A percentile compares a stretch with the other conserved stretches of the same genome.
These are phyloP conservation scores for Fagopyrum esculentum DNA, from an alignment of 148 eudicot genomes.

Conservation along the genomic window DNA sequence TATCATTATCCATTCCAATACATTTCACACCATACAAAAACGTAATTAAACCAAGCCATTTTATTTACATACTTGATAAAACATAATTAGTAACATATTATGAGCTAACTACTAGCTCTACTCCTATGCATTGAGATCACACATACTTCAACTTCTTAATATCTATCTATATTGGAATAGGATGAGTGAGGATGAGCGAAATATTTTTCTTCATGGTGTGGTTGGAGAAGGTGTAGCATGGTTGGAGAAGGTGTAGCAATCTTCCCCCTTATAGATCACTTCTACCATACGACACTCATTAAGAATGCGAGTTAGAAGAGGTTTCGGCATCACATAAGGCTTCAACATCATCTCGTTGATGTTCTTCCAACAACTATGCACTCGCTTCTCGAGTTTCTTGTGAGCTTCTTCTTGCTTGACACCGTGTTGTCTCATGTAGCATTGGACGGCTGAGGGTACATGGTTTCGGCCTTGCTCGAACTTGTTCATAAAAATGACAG, in stretches of 20 bases:
- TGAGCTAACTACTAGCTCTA: too few relatives aligned
- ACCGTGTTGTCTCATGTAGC: constrained; percentile 30
- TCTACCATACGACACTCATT: constrained; percentile 29
- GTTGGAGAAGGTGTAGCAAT: constrained; percentile 35
- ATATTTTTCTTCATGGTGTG: constrained; percentile 22
- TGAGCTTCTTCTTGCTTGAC: constrained; percentile 20
- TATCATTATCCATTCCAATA: too few relatives aligned
- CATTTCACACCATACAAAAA: too few relatives aligned
- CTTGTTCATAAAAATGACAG: background rate
- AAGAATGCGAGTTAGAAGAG: constrained; percentile 13
- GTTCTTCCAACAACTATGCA: constrained; percentile 35
- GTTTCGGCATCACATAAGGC: constrained; percentile 19
- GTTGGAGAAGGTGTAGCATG: too few relatives aligned
- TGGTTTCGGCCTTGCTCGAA: constrained; percentile 17
- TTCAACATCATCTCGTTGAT: constrained; percentile 26
- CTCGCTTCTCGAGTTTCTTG: constrained; percentile 15
- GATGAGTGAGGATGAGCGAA: constrained; percentile 19
- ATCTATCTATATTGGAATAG: background rate
- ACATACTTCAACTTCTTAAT: too few relatives aligned
- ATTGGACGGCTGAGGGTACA: constrained; percentile 34
- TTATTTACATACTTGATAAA: too few relatives aligned
- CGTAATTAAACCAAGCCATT: too few relatives aligned
- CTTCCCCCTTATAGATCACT: constrained; percentile 36
- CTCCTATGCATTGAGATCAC: too few relatives aligned
- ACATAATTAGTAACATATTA: too few relatives aligned